A percentile compares a stretch with the other conserved stretches of the same genome.
Evolutionary conservation across 768 basidiomycete genomes (phyloP).

Genomic region (Albatrellus ellisii): DNA sequence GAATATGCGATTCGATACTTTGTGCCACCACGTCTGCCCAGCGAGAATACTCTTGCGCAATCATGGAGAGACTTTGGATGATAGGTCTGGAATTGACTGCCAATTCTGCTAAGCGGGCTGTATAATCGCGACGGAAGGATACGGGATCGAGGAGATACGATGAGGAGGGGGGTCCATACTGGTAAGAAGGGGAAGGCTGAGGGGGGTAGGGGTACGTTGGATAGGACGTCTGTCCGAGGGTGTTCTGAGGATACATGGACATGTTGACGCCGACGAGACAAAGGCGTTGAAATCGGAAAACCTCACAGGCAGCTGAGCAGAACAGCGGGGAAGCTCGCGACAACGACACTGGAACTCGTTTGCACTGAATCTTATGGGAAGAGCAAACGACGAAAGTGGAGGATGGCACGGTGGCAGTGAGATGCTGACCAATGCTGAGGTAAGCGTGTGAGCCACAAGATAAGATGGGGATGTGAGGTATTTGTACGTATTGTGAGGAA

Average conservation of each 20-base stretch:
- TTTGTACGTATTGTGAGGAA: too few species aligned
- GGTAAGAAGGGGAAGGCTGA: slow-evolving; percentile 24
- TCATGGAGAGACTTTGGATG: slow-evolving; percentile 85
- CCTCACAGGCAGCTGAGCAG: too few species aligned
- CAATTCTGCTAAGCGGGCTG: slow-evolving; percentile 60
- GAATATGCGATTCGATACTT: slow-evolving; percentile 75
- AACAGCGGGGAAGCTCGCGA: too few species aligned
- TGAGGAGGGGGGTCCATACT: slow-evolving; percentile 27
- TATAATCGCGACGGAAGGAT: slow-evolving; percentile 70
- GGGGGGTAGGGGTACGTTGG: slow-evolving; percentile 32
- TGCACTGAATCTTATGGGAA: too few species aligned
- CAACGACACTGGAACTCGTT: too few species aligned
- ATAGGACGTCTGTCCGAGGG: slow-evolving; percentile 30
- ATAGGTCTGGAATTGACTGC: slow-evolving; percentile 92
- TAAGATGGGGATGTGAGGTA: too few species aligned
- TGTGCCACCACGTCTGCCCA: slow-evolving; percentile 72
- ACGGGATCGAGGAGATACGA: slow-evolving; percentile 47
- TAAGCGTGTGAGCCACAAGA: too few species aligned
- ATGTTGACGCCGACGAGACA: too few species aligned
- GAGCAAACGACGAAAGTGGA: too few species aligned
- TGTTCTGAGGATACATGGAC: slow-evolving; percentile 51
- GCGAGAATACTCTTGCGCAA: slow-evolving; percentile 76
- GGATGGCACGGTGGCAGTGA: too few species aligned
- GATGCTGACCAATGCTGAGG: too few species aligned
- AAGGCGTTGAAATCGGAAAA: too few species aligned